Conservation (phyloP, 768 basidiomycete species). For the Pilatotrama ljubarskyi region DNA sequence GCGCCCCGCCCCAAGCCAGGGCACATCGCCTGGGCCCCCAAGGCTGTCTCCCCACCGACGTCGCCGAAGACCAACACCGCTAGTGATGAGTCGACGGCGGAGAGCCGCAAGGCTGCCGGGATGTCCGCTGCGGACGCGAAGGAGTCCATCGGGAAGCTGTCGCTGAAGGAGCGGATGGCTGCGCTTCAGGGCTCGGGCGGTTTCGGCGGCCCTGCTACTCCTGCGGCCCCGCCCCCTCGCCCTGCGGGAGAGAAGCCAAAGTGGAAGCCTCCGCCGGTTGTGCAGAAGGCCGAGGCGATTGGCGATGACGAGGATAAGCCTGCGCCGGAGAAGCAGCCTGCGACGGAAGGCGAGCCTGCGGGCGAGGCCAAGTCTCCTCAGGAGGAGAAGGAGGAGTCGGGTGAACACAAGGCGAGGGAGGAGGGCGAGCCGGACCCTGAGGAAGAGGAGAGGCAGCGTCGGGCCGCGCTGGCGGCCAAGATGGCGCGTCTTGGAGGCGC, state of each 20-base stretch:
- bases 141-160: conserved; percentile 78
- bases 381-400: conserved; percentile 11
- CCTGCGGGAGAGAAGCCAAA: conserved; percentile 71
- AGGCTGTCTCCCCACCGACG: conserved; percentile 48
- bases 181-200: conserved; percentile 83
- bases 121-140: conserved; percentile 89
- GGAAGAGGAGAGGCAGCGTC: conserved; percentile 73
- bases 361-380: conserved; percentile 17
- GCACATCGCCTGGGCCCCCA: conserved; percentile 73
- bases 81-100: conserved; percentile 22
- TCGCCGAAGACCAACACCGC: conserved; percentile 26
- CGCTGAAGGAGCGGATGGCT: conserved; percentile 93
- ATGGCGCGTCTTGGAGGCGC: conserved; percentile 93
- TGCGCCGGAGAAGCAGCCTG: conserved; percentile 21
- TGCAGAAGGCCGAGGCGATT: conserved; percentile 36
- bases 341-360: conserved; percentile 11
- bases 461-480: conserved; percentile 86
- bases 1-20: conserved; percentile 61
- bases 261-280: conserved; percentile 78
- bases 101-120: conserved; percentile 35
- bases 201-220: conserved; percentile 54
- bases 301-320: conserved; percentile 38
- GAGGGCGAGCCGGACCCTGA: conserved; percentile 49
- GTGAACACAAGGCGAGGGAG: conserved; percentile 35
- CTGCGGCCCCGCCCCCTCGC: conserved; percentile 54